Base-by-base conservation (phyloP, 306 rosid species). In the Vachellia collinsii region DNA sequence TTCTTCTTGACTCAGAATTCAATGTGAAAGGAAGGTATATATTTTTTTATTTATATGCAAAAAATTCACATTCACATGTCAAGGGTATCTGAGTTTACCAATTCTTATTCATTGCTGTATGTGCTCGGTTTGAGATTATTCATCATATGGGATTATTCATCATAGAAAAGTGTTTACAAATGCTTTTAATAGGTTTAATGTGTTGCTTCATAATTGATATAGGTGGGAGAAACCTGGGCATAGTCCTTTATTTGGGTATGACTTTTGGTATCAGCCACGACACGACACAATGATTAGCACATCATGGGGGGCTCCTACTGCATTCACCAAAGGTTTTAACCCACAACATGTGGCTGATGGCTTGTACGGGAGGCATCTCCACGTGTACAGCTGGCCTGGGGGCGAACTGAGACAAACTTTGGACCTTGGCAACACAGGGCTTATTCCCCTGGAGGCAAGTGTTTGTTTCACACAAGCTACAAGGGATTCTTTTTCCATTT, bases 171-270 rank as follows among this genome's bases (percentile, higher is more conserved):
- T 63, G 69, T 63, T 63, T 16, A 11, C 39, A 36, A n/a, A 62
- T 10, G 14, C 41, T 17, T 23, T n/a, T 41, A 25, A n/a, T 41
- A 11, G 75, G 41, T 72, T 41, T 7, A 59, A 12, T 61, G 34
- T 75, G 66, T 64, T 71, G 75, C 36, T 41, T 78, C 29, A 12
- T 14, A 43, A 59, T 79, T 78, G 36, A 37, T 70, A 37, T 70
- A 94, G 99, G 92, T 93, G 99, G 99, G 97, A 95, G 81, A 95
- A 91, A 86, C 95, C 95, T 47, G 98, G 98, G 85, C 88, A 95
- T 48, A 90, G 97, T 86, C 99, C 99, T 48, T 77, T 78, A 70
- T 95, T 84, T 83, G 99, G 99, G n/a, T 93, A 93, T 77, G 99
- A 95, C 86, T 95, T 84, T 82, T 95, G 99, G 99, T 95, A 95